phyloP scores from a whole-genome alignment of 371 early-diverging fungal species.

The Rhizomucor pusillus region DNA sequence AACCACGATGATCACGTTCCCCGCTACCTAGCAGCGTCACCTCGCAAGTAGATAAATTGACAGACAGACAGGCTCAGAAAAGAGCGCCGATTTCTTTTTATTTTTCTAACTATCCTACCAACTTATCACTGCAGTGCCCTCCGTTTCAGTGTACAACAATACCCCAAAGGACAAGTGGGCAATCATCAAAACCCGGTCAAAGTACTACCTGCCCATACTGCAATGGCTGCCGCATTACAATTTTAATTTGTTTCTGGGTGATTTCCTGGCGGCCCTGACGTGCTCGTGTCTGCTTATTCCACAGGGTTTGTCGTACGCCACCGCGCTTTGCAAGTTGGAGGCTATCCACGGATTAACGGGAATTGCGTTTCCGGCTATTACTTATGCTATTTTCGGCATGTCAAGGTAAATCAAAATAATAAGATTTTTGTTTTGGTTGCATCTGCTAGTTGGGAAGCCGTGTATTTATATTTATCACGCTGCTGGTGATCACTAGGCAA shows the following conservation, averaged over 20 bases:
- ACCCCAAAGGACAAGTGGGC: constrained; percentile 38
- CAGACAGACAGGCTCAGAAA: too few relatives aligned
- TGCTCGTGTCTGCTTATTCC: constrained; percentile 87
- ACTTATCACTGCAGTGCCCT: constrained; percentile 6
- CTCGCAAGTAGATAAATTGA: constrained; percentile 7
- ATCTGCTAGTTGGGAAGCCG: neutral
- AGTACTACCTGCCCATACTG: constrained; percentile 88
- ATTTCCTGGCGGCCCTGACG: constrained; percentile 84
- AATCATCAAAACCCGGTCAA: constrained; percentile 54
- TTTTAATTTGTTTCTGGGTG: constrained; percentile 46
- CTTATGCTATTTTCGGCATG: constrained; percentile 88
- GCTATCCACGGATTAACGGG: constrained; percentile 89
- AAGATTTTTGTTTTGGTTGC: neutral
- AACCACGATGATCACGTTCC: constrained; percentile 14
- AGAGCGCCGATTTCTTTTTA: neutral
- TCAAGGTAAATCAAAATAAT: constrained; percentile 54
- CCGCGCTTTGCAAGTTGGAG: constrained; percentile 77
- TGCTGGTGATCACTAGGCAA: constrained; percentile 54
- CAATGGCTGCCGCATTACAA: constrained; percentile 86
- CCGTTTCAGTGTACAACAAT: constrained; percentile 10
- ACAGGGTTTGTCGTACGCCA: constrained; percentile 88
- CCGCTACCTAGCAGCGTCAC: constrained; percentile 22
- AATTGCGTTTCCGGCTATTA: constrained; percentile 75
- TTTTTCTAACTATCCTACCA: neutral
- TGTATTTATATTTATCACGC: neutral